Evolutionary conservation across 2,329 filamentous ascomycete genomes (phyloP).

Genomic region (Talaromyces albobiverticillius): DNA sequence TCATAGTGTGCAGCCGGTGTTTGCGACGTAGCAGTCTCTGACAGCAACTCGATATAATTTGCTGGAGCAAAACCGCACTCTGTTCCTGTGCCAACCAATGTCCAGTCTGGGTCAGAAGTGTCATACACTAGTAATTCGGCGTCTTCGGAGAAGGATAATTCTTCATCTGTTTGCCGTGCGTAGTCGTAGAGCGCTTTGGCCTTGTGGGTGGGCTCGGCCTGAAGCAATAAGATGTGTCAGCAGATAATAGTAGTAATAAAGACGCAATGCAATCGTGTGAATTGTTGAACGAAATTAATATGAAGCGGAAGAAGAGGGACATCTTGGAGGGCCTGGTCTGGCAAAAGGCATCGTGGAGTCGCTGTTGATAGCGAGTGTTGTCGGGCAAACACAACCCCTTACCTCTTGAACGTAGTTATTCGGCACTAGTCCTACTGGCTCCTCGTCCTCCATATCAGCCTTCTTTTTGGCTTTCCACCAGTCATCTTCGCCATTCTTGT

Average conservation of each 20-base stretch:
- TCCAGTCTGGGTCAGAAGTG: slow-evolving; percentile 92
- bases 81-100: slow-evolving; percentile 76
- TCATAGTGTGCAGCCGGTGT: slow-evolving; percentile 18
- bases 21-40: slow-evolving; percentile 23
- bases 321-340: background rate
- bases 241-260: slow-evolving; percentile 12
- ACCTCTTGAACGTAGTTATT: slow-evolving; percentile 96
- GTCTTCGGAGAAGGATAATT: slow-evolving; percentile 92
- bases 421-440: slow-evolving; percentile 84
- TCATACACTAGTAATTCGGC: slow-evolving; percentile 81
- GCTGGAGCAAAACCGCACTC: slow-evolving; percentile 93
- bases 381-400: slow-evolving; percentile 32
- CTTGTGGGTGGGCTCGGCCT: slow-evolving; percentile 65
- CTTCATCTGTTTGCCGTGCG: slow-evolving; percentile 93
- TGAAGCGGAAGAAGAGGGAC: background rate
- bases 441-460: slow-evolving; percentile 82
- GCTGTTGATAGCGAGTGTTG: background rate
- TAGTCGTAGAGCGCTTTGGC: slow-evolving; percentile 98
- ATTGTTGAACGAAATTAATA: background rate
- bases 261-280: background rate
- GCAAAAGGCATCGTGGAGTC: background rate
- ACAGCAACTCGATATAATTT: slow-evolving; percentile 83
- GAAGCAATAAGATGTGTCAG: slow-evolving; percentile 15
- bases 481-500: slow-evolving; percentile 73
- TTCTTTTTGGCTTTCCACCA: slow-evolving; percentile 98